Percentiles rank a stretch among this genome's conserved stretches.
Conservation (phyloP, 306 rosid species). For the Cicer yamashitae region DNA sequence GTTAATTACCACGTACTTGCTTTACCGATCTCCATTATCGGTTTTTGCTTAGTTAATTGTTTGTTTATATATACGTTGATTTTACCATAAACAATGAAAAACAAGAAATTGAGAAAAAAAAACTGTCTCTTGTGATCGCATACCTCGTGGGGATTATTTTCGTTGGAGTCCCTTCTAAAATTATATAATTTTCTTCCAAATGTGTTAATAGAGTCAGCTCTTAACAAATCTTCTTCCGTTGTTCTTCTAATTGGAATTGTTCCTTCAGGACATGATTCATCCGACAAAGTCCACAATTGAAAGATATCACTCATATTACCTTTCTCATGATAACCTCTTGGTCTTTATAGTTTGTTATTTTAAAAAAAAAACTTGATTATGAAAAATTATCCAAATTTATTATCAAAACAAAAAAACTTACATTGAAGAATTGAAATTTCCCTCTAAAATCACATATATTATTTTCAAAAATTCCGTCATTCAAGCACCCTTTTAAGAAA, state of each 20-base stretch:
- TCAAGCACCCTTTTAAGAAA: too few relatives aligned
- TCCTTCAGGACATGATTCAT: constrained; percentile 80
- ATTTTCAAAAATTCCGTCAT: background rate
- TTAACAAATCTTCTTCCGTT: constrained; percentile 40
- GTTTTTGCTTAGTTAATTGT: too few relatives aligned
- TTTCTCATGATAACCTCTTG: constrained; percentile 51
- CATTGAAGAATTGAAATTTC: too few relatives aligned
- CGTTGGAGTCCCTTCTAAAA: constrained; percentile 70
- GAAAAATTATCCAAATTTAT: too few relatives aligned
- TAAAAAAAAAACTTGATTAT: too few relatives aligned
- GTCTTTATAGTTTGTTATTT: constrained; percentile 42
- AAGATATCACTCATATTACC: constrained; percentile 48
- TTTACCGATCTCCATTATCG: background rate
- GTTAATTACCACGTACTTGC: background rate
- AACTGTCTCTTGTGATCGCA: constrained; percentile 7
- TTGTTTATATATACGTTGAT: too few relatives aligned
- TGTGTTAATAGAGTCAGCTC: too few relatives aligned
- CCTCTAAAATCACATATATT: too few relatives aligned
- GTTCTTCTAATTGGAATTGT: constrained; percentile 85
- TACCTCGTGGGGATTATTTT: constrained; percentile 76
- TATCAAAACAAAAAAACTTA: too few relatives aligned
- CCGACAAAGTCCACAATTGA: constrained; percentile 75
- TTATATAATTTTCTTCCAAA: constrained; percentile 34
- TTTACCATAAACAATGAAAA: background rate
- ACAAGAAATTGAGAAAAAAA: too few relatives aligned